Evolutionary conservation across 202 grass and related monocot species (phyloP), one percentile per base, ranked within the genome.

Genomic region (Musa balbisiana): DNA sequence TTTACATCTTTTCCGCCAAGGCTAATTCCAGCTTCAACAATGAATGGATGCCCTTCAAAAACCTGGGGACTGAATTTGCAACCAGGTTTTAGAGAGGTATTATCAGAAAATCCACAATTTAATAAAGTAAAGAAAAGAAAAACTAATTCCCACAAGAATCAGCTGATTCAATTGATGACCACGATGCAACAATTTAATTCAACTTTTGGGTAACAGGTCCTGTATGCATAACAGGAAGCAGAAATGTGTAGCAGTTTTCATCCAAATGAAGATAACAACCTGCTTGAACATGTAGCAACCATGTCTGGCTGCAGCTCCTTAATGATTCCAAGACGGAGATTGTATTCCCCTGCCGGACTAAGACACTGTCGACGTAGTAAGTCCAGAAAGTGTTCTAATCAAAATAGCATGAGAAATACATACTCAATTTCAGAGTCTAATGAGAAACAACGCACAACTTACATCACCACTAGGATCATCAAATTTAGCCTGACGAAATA

Each of bases 1-100:
- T 91, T 97, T 54, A 97, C 90, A 72, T 97, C 84, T 85, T 97
- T 97, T 66, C 93, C 93, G 64, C 93, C 93, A 66, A 97, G 82
- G 83, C 93, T 97, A 84, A 97, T 80, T 84, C 93, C 90, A 84
- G 93, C 93, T 91, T 97, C 93, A 81, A 97, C 88, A 15, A 97
- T 93, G 80, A 93, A 97, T 77, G 93, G 93, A 89, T 97, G 93
- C 16, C 93, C 93, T 97, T 97, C 90, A 97, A 97, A 97, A 72
- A 97, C 93, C 76, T 91, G 93, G 71, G 93, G 82, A 67, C 93
- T 93, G 80, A 77, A 54, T 27, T 72, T 22, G 16, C 22, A 73
- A 52, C 68, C 68, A 71, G 10, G 68, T 20, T 51, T 20, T 51
- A 52, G 4, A 21, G 17, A 27, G 21, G 53, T 73, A 73, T 22